Base-by-base conservation (phyloP, 2,329 filamentous ascomycete species). In the Coniella vitis region DNA sequence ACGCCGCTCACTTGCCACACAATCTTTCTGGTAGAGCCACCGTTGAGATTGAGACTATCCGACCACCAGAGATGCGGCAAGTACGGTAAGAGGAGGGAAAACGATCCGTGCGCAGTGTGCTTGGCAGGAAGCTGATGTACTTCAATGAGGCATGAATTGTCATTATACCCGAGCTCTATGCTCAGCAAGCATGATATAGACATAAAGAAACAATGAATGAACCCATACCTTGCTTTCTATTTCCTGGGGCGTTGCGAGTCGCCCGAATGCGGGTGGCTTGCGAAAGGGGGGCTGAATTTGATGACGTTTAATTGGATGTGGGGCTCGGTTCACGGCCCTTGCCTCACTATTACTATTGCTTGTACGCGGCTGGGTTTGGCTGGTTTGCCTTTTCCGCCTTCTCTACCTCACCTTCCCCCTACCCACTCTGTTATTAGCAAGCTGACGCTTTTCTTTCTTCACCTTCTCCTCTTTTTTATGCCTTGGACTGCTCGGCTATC, bases 1-100 rank as follows among this genome's bases (percentile, higher is more conserved):
- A 89, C 61, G 83, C 83, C 12, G 68, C 70, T 3, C 58, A 60
- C 7, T 34, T 57, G 7, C 44, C 51, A 14, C 44, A 21, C 14
- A 48, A 44, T 36, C 34, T 38, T 29, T 29, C 25, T 10, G 25
- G 25, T n/a, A 40, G 29, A 17, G 19, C 13, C 4, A 10, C 20
- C n/a, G 62, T 58, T 13, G 63, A 60, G 51, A 54, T 58, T 10
- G 47, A 41, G 22, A 32, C 31, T 14, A 43, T 53, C 47, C 50
- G 38, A 46, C 53, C 54, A 20, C 55, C 57, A 4, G 61, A 67
- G 54, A 68, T 65, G 63, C 55, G 55, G 51, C 60, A 66, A 53
- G 42, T 60, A 25, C 51, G 56, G 50, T 64, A 59, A 48, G 46
- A 31, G 13, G 10, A 9, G 7, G 14, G 9, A 21, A 14, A 3